Base-by-base conservation (phyloP, 345 rosid species). In the Reutealis trisperma region DNA sequence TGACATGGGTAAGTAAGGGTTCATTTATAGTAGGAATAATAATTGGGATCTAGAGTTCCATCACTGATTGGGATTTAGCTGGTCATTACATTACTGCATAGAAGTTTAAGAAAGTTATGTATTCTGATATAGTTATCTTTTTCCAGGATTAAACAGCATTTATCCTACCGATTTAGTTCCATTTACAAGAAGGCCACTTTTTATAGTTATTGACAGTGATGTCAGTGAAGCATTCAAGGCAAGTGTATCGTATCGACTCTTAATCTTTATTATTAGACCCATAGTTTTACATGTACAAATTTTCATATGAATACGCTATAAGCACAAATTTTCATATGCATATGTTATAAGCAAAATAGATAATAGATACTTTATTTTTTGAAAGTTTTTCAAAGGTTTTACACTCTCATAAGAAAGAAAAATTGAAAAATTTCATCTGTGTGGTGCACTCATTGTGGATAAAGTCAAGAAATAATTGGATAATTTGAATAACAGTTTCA, bases 161-260 rank as follows among this genome's bases (percentile, higher is more conserved):
- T 91, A 93, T 79, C 97, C 98, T 57, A 79, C 87, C 76, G 97
- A 94, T 88, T 79, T 94, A 73, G 85, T 91, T 86, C 97, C 98
- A 75, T 94, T 94, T 82, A 93, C 98, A 60, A 89, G 98, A 82
- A 90, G 86, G 80, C 94, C 97, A 58, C 95, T 93, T 30, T 90
- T 94, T 83, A 77, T 93, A 74, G 78, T 94, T 65, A 83, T 93
- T 71, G 98, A 93, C 87, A 91, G 98, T 79, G 93, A 93, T 70
- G 75, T 79, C 85, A 91, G 94, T 72, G 83, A 85, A 75, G 86
- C 83, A 67, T 94, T 93, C 75, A 89, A 88, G 92, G 98, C 83
- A 77, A 87, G 82, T 77, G 22, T 75, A 59, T 81, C 45, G 22
- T 75, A 59, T 81, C 45, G 13, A 54, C 61, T 72, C 71, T 71